phyloP scores from a whole-genome alignment of 768 basidiomycete species.

The Kwoniella botswanensis region DNA sequence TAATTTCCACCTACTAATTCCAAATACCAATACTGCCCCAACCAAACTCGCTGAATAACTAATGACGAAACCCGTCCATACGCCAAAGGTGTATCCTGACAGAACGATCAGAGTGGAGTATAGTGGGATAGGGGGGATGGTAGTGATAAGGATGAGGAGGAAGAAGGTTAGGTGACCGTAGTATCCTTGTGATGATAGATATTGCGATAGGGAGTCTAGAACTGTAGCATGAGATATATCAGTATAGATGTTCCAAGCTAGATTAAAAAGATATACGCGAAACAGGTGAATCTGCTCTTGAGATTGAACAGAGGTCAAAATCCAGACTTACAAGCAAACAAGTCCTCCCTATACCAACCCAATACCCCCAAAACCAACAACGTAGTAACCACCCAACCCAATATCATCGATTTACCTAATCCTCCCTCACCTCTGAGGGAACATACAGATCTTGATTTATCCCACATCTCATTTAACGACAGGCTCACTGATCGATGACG shows the following conservation, averaged over 20 bases:
- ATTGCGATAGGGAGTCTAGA: constrained; percentile 79
- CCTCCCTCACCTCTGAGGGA: constrained; percentile 31
- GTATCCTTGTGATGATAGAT: constrained; percentile 73
- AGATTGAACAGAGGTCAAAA: neutral
- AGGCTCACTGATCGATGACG: constrained; percentile 3
- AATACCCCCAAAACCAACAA: constrained; percentile 79
- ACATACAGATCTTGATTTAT: constrained; percentile 6
- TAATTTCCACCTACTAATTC: constrained; percentile 71
- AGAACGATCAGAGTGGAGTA: constrained; percentile 92
- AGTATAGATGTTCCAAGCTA: neutral
- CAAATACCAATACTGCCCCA: constrained; percentile 83
- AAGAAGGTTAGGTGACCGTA: constrained; percentile 81
- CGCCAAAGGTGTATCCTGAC: constrained; percentile 87
- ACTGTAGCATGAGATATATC: constrained; percentile 60
- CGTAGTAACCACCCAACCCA: constrained; percentile 72
- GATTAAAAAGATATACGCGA: too few species aligned
- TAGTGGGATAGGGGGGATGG: constrained; percentile 74
- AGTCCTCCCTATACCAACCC: constrained; percentile 77
- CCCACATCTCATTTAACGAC: constrained; percentile 6
- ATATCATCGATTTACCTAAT: constrained; percentile 42
- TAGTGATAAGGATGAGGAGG: constrained; percentile 54
- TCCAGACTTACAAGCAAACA: constrained; percentile 73
- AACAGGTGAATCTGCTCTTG: neutral
- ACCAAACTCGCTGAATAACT: constrained; percentile 84
- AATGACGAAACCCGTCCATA: constrained; percentile 79